Evolutionary conservation across 495 filamentous ascomycete genomes (phyloP).

Genomic region (Penicillium crystallinum): DNA sequence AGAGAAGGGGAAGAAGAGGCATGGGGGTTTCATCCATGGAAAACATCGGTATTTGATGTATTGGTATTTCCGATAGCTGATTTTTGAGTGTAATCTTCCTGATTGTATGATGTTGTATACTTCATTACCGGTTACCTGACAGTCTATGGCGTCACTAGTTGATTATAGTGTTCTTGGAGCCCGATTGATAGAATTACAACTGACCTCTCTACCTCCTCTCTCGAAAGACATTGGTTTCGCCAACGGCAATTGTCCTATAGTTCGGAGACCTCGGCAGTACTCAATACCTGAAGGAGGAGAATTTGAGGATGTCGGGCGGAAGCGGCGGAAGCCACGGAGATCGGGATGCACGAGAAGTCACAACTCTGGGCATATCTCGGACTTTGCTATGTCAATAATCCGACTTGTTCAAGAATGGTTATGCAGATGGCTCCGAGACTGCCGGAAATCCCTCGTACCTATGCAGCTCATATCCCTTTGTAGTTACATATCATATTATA

Average conservation of each 20-base stretch:
- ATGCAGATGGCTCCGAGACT: slow-evolving; percentile 1
- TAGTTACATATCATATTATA: no score
- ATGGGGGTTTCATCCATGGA: slow-evolving; percentile 10
- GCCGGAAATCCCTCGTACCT: neutral
- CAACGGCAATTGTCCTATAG: neutral
- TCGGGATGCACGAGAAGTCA: slow-evolving; percentile 26
- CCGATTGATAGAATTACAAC: no score
- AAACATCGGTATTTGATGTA: neutral
- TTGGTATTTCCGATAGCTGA: slow-evolving; percentile 2
- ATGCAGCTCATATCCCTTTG: no score
- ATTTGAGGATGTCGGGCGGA: slow-evolving; percentile 23
- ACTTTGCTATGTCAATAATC: slow-evolving; percentile 8
- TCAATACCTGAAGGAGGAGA: neutral
- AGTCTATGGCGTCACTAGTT: neutral
- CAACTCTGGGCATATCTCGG: slow-evolving; percentile 12
- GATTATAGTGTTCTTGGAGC: neutral
- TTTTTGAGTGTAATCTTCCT: slow-evolving; percentile 9
- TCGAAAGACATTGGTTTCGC: no score
- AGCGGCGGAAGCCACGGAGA: slow-evolving; percentile 29
- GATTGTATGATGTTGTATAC: neutral
- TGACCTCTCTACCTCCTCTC: no score
- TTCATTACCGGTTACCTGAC: neutral
- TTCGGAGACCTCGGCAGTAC: neutral
- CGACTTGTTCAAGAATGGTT: slow-evolving; percentile 1
- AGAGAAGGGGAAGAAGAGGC: slow-evolving; percentile 17